Conservation (phyloP, 345 rosid genomes). For the Rubroshorea leprosula region DNA sequence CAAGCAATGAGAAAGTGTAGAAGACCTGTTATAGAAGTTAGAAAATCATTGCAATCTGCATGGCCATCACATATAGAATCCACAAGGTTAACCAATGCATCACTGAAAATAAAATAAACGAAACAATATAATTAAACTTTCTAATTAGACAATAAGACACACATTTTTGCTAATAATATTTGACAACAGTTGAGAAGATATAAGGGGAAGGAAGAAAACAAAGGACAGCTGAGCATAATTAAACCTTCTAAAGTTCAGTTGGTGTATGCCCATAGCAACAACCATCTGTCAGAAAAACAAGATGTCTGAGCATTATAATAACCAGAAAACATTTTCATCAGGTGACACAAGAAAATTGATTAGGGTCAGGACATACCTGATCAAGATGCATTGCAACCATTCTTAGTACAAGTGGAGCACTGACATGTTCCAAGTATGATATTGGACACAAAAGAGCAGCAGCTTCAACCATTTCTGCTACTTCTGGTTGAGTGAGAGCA, state of each 20-base stretch:
- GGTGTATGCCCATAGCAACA: constrained; percentile 74
- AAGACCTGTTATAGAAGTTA: constrained; percentile 74
- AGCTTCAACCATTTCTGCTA: constrained; percentile 80
- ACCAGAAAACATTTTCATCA: constrained; percentile 11
- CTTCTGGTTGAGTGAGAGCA: constrained; percentile 70
- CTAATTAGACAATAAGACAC: neutral
- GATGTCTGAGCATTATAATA: constrained; percentile 16
- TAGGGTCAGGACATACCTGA: constrained; percentile 45
- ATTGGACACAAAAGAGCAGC: constrained; percentile 90
- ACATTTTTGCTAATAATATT: neutral
- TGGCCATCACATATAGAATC: constrained; percentile 65
- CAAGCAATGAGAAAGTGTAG: constrained; percentile 2
- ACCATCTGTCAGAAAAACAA: constrained; percentile 46
- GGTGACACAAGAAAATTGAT: constrained; percentile 13
- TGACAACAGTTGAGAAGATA: constrained; percentile 1
- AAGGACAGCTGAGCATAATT: neutral
- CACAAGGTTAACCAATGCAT: constrained; percentile 52
- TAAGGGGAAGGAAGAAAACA: neutral
- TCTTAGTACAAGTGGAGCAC: constrained; percentile 73
- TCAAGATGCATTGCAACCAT: constrained; percentile 88
- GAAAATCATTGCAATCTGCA: constrained; percentile 63
- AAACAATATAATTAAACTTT: neutral
- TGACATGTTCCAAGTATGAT: constrained; percentile 76
- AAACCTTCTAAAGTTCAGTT: constrained; percentile 86
- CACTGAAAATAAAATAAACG: constrained; percentile 35